phyloP scores from a whole-genome alignment of 2,329 filamentous ascomycete genomes.

The Pseudogymnoascus sp. region DNA sequence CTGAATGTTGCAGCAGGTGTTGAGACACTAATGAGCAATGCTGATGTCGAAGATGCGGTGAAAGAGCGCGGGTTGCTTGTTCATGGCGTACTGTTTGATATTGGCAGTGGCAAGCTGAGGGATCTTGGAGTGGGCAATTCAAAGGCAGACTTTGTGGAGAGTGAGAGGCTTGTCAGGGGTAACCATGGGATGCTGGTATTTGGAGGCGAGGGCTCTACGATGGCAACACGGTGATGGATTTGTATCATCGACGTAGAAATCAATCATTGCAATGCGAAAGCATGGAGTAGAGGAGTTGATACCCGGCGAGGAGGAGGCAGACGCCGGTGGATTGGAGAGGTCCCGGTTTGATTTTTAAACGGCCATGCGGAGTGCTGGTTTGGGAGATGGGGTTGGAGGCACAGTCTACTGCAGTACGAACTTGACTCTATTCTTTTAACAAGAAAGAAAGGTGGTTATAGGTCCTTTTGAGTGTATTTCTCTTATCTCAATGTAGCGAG shows the following conservation, averaged over 20 bases:
- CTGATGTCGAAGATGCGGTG: conserved; percentile 60
- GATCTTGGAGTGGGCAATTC: conserved; percentile 39
- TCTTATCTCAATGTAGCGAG: conserved; percentile 3
- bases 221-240: conserved; percentile 27
- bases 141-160: conserved; percentile 19
- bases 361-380: neutral
- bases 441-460: neutral
- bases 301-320: conserved; percentile 2
- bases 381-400: neutral
- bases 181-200: conserved; percentile 46
- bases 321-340: neutral
- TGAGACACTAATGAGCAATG: conserved; percentile 58
- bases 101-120: conserved; percentile 39
- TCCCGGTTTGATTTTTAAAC: conserved; percentile 5
- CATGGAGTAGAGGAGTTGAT: conserved; percentile 8
- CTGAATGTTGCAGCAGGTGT: conserved; percentile 66
- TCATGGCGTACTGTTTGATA: conserved; percentile 70
- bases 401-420: conserved; percentile 1
- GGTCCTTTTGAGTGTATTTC: neutral
- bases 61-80: conserved; percentile 61
- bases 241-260: conserved; percentile 1
- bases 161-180: conserved; percentile 33
- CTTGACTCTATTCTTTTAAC: conserved; percentile 1
- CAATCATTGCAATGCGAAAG: conserved; percentile 4
- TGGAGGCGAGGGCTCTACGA: conserved; percentile 32